Evolutionary conservation across 176 grass and related monocot genomes (phyloP), one percentile per base, ranked within the genome.

Genomic region (Phoenix dactylifera): DNA sequence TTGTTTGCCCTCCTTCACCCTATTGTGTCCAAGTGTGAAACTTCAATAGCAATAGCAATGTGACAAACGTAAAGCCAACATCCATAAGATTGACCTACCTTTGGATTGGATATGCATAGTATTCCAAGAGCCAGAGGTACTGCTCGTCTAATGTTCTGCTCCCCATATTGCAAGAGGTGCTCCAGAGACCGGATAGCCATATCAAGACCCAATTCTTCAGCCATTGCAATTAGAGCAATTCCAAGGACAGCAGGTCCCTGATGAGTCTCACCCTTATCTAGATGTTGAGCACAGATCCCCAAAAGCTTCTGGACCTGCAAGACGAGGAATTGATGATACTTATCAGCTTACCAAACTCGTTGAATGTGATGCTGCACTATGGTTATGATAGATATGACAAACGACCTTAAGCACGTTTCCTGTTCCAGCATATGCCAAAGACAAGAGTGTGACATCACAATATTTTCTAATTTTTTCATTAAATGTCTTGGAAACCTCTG

Each of bases 401-500:
- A 44, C 12, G 67, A 98, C 93, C 93, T 92, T 92, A 14, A 98
- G 93, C 65, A 98, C 93, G 79, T 92, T 98, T 50, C 93, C 87
- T 56, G 93, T 98, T 79, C 93, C 93, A 29, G 93, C 93, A 83
- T 98, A 92, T 59, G 93, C 93, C 71, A 98, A 65, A 17, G 93
- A 92, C 84, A 98, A 82, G 44, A 98, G 84, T 24, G 87, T 98
- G 53, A 92, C 87, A 51, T 98, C 87, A 83, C 84, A 85, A n/a
- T 98, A 92, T 79, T 98, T 98, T 60, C 79, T 82, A 55, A 98
- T 98, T 80, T 98, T 98, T 62, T 98, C 87, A 63, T 98, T 89
- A 76, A 98, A 92, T 73, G 87, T 92, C 75, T 98, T 98, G 20
- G 84, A 85, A 65, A 98, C 93, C 65, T 98, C 93, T 39, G 84